phyloP scores from a whole-genome alignment of 2,329 filamentous ascomycete genomes.

The Penicillium sp. region DNA sequence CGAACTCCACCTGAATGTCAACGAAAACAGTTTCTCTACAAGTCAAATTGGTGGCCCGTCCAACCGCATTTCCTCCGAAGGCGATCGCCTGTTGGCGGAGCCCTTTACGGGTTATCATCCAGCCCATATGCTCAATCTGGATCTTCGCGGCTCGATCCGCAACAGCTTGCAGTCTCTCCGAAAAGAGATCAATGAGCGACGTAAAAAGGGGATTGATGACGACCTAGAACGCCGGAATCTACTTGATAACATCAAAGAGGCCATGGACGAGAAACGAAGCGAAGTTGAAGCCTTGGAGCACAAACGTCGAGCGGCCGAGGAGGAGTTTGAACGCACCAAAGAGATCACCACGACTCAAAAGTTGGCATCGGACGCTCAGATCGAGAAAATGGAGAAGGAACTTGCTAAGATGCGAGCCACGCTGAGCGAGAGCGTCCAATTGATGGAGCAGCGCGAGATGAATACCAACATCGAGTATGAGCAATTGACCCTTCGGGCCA shows the following conservation, averaged over 20 bases:
- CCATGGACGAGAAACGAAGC: conserved; percentile 88
- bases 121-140: conserved; percentile 78
- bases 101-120: conserved; percentile 81
- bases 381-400: conserved; percentile 98
- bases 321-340: conserved; percentile 90
- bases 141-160: conserved; percentile 77
- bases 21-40: conserved; percentile 70
- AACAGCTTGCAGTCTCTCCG: conserved; percentile 69
- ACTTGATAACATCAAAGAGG: conserved; percentile 90
- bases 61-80: conserved; percentile 46
- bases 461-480: conserved; percentile 96
- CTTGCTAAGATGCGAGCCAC: conserved; percentile 85
- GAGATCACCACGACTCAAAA: conserved; percentile 84
- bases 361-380: conserved; percentile 81
- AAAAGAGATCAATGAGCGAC: conserved; percentile 87
- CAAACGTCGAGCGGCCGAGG: conserved; percentile 76
- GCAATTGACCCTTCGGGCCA: conserved; percentile 77
- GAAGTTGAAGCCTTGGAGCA: conserved; percentile 92
- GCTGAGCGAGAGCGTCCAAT: conserved; percentile 76
- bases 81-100: conserved; percentile 76
- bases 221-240: conserved; percentile 94
- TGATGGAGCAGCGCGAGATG: conserved; percentile 93
- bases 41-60: conserved; percentile 51
- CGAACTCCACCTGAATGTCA: conserved; percentile 77
- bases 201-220: conserved; percentile 72